Conservation (phyloP, 495 filamentous ascomycete species). For the Talaromyces wortmannii region DNA sequence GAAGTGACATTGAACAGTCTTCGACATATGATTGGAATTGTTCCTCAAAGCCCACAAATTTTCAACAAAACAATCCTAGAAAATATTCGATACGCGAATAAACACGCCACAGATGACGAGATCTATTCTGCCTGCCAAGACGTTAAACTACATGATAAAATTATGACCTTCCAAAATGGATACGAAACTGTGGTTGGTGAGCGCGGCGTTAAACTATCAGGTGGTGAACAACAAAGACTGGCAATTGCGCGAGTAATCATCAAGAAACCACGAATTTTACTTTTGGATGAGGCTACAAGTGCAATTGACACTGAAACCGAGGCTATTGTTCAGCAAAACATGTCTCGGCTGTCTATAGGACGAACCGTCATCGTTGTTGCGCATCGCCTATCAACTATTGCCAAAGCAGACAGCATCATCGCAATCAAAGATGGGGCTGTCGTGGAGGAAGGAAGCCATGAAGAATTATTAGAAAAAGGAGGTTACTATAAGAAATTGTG, state of each 20-base stretch:
- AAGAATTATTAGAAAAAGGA: constrained; percentile 50
- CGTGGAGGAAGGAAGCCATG: constrained; percentile 80
- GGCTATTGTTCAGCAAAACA: constrained; percentile 85
- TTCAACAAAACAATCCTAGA: constrained; percentile 82
- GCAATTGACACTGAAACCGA: constrained; percentile 92
- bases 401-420: constrained; percentile 88
- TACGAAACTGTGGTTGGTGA: constrained; percentile 95
- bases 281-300: constrained; percentile 91
- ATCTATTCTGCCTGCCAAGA: constrained; percentile 34
- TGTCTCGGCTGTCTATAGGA: constrained; percentile 77
- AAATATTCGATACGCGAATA: constrained; percentile 85
- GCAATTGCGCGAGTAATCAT: constrained; percentile 73
- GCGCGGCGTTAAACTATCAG: constrained; percentile 83
- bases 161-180: constrained; percentile 72
- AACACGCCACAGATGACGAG: constrained; percentile 72
- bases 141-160: constrained; percentile 90
- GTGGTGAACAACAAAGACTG: constrained; percentile 95
- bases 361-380: constrained; percentile 94
- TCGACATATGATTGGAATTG: constrained; percentile 81
- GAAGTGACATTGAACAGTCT: constrained; percentile 84
- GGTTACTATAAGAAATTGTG: constrained; percentile 71
- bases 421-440: constrained; percentile 80
- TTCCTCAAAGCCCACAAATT: constrained; percentile 63
- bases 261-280: constrained; percentile 84
- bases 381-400: constrained; percentile 90